These are phyloP conservation scores for Cinchona pubescens DNA, from an alignment of 257 asterid species.

Conservation along the genomic window DNA sequence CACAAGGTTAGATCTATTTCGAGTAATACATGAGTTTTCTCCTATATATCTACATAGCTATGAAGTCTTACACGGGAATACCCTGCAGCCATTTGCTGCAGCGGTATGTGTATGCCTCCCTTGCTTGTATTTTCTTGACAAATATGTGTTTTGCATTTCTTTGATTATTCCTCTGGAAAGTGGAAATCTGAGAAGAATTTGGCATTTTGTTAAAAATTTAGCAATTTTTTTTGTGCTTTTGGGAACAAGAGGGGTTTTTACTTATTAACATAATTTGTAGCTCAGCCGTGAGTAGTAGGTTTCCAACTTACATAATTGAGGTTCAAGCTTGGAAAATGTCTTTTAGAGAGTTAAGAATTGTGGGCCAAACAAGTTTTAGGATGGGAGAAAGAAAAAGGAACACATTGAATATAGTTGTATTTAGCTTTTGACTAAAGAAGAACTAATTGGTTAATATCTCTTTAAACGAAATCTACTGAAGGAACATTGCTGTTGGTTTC, in stretches of 20 bases:
- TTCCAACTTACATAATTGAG: no score
- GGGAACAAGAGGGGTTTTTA: no score
- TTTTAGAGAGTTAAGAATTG: background rate
- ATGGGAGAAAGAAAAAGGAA: background rate
- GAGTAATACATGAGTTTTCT: background rate
- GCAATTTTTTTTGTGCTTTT: no score
- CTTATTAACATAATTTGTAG: no score
- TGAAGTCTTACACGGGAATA: background rate
- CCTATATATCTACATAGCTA: background rate
- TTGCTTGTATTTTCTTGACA: background rate
- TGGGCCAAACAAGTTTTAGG: background rate
- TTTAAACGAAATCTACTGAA: background rate
- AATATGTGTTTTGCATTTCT: background rate
- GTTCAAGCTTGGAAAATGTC: no score
- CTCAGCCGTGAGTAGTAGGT: no score
- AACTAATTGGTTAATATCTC: background rate
- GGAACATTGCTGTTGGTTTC: background rate
- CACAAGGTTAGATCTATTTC: constrained; percentile 65
- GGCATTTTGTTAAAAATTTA: background rate
- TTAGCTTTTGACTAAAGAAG: no score
- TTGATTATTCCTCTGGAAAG: background rate
- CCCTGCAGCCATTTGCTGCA: background rate
- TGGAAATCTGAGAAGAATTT: background rate
- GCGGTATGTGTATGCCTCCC: background rate
- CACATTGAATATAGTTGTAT: no score